Conservation (phyloP, 371 early-diverging fungal species). For the Nematocida minor region DNA sequence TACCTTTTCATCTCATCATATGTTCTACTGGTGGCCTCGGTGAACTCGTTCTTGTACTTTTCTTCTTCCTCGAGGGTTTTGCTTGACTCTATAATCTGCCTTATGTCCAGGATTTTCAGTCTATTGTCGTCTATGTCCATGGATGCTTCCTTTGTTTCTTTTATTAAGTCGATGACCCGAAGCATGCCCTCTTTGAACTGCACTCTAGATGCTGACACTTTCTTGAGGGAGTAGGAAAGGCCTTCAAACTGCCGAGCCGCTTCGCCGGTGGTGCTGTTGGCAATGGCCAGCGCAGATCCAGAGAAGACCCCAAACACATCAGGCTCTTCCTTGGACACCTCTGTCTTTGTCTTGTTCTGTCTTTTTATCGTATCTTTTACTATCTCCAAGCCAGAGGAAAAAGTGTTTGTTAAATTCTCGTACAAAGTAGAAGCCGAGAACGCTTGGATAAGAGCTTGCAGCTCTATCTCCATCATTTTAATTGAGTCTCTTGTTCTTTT, state of each 20-base stretch:
- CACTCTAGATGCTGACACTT: conserved; percentile 48
- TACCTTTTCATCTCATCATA: conserved; percentile 45
- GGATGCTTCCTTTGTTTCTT: conserved; percentile 41
- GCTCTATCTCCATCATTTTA: conserved; percentile 28
- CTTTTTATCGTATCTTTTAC: conserved; percentile 53
- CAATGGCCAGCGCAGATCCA: neutral
- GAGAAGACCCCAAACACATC: conserved; percentile 56
- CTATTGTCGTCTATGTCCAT: conserved; percentile 56
- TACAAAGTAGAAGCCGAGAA: conserved; percentile 26
- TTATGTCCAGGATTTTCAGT: conserved; percentile 50
- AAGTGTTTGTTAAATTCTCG: conserved; percentile 55
- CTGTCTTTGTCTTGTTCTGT: conserved; percentile 24
- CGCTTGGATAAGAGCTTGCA: conserved; percentile 36
- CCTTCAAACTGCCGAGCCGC: conserved; percentile 14
- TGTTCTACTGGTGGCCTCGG: conserved; percentile 23
- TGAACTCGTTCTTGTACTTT: conserved; percentile 37
- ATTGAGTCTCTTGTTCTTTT: conserved; percentile 48
- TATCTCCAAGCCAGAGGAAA: conserved; percentile 52
- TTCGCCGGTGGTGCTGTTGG: neutral
- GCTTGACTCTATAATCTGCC: conserved; percentile 51
- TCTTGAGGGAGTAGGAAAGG: conserved; percentile 48
- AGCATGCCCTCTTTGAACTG: conserved; percentile 54
- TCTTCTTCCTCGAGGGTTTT: conserved; percentile 39
- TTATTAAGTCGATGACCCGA: conserved; percentile 30
- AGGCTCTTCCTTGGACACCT: conserved; percentile 40